Evolutionary conservation across 192 early-diverging fungal species (phyloP), one percentile per base, ranked within the genome.

Genomic region (Mortierella claussenii): DNA sequence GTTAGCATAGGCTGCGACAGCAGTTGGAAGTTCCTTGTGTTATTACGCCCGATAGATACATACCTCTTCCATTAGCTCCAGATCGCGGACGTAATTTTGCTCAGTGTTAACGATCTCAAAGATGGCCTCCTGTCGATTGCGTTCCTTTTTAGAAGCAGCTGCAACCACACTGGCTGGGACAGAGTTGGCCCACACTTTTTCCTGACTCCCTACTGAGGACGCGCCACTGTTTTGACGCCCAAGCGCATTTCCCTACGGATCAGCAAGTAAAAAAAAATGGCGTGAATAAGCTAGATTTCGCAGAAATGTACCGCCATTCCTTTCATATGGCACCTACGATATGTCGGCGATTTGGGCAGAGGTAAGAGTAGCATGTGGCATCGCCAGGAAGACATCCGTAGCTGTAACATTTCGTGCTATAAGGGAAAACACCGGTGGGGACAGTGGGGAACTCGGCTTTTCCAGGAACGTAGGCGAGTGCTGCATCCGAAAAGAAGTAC

Each of bases 41-140:
- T n/a, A n/a, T n/a, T n/a, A n/a, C n/a, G n/a, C n/a, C n/a, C n/a
- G n/a, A n/a, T n/a, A n/a, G n/a, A n/a, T n/a, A n/a, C n/a, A n/a
- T 60, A 96, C 91, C 58, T 93, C 89, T 2, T 94, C 87, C 9
- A 96, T 83, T 36, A 92, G 86, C 37, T 91, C 84, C 31, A 98
- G 83, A 89, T 98, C 97, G 24, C 86, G 81, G 32, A 94, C 88
- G 70, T 95, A 98, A 74, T 96, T 94, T 15, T 84, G 84, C 83
- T 98, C 97, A 1, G 96, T 96, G 61, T 87, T 86, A 23, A 95
- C 84, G 6, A 96, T 89, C 70, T 98, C 97, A 61, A 90, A 93
- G 37, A 98, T 96, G n/a, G 96, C 89, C 80, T 98, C 97, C 62
- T 98, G 97, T 33, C 97, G 84, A 56, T 89, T 87, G 11, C 89